Evolutionary conservation across 2,329 filamentous ascomycete species (phyloP), one percentile per base, ranked within the genome.

Genomic region (Dactylonectria estremocensis): DNA sequence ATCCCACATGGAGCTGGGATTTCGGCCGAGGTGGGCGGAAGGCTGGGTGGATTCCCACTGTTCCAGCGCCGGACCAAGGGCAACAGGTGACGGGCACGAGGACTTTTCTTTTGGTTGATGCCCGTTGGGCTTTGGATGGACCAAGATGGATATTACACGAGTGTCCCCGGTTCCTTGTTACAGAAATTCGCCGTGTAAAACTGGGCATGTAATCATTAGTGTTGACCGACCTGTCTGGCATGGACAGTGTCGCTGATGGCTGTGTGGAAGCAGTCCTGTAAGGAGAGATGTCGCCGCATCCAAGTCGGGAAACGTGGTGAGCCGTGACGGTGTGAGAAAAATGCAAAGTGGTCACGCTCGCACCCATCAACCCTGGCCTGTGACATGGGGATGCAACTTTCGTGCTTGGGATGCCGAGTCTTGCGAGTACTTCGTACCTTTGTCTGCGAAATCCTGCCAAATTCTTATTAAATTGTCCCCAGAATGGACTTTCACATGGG

Each of bases 21-120:
- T 61, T 61, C 64, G 64, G 64, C 64, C 64, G 37, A 66, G 64
- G 58, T 58, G 64, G 53, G 55, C 55, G 20, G 62, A 16, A 46
- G 31, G 62, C 24, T 60, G 55, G 56, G 64, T 53, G 52, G 37
- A 28, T 28, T 28, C 24, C 24, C 24, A n/a, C n/a, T n/a, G 48
- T 46, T 56, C 58, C 53, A 31, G 56, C 48, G 45, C 46, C 64
- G 64, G 64, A 58, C 64, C 53, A 66, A 66, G 64, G 64, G 64
- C 64, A 66, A 28, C 24, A 28, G 24, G 24, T 7, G 24, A 28
- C 24, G 24, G 24, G 24, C 24, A 28, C 24, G 24, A 28, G 35
- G 35, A 11, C 10, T 37, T 37, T 37, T 37, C 24, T 28, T 28
- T 28, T 28, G 24, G 4, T 28, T 4, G 24, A 7, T 28, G 24